Base-by-base conservation (phyloP, 148 eudicot species). In the Rhododendron molle region DNA sequence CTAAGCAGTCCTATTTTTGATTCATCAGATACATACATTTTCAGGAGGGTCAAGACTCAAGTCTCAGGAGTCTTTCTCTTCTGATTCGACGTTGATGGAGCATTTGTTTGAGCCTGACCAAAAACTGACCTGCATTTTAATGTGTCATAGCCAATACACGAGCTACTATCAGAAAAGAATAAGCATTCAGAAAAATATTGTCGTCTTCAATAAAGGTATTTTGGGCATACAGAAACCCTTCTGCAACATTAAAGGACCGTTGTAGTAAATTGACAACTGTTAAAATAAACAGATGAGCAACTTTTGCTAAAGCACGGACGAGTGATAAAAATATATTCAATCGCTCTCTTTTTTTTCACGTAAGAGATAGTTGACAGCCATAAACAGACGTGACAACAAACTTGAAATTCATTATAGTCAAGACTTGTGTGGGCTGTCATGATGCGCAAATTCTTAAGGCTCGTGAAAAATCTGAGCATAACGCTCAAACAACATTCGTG, bases 101-200 rank as follows among this genome's bases (percentile, higher is more conserved):
- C 91, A 84, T 90, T 88, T 69, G 95, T 72, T 86, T 91, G 92
- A 80, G 93, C 88, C 88, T 90, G 91, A 78, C 97, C 97, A 90
- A 89, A 94, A 86, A 90, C 88, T 72, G 95, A 94, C 87, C 97
- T 93, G 90, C 82, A 86, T 78, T 60, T 50, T 83, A 76, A 58
- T 43, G 65, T 78, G 86, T 34, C 46, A 65, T 7, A 11, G 30
- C 50, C 50, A 62, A 43, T 62, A 5, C 43, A 40, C 43, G 43
- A 40, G 43, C 43, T 40, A 40, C 43, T 40, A 5, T 40, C 7
- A 40, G 43, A 40, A 40, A 40, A 40, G 43, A 40, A 40, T 6
- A 40, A 38, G 43, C 43, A 0, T 40, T 40, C 43, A 40, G 7
- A 40, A 40, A 40, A 40, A 40, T 40, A 40, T 40, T 40, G 43